These are phyloP conservation scores for Yamadazyma blattariae DNA, from an alignment of 1,139 yeast species.

Conservation along the genomic window DNA sequence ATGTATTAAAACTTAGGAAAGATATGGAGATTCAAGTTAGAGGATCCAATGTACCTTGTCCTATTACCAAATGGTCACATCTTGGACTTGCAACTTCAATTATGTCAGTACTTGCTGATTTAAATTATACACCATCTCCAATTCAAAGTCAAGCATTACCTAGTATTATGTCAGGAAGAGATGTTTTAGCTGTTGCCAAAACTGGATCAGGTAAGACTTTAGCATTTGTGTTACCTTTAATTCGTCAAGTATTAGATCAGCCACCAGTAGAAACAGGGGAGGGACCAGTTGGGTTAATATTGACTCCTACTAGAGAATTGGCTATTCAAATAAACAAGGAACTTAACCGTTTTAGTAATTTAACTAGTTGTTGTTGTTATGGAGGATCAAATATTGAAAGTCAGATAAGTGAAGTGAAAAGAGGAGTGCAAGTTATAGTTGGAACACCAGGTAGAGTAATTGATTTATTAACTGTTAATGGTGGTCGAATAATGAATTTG, in stretches of 20 bases:
- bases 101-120: conserved; percentile 47
- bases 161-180: conserved; percentile 84
- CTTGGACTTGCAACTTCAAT: conserved; percentile 68
- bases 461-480: conserved; percentile 81
- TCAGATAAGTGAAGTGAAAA: conserved; percentile 77
- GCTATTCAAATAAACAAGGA: conserved; percentile 83
- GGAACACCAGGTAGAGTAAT: conserved; percentile 97
- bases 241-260: conserved; percentile 79
- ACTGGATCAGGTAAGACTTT: conserved; percentile 97
- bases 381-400: conserved; percentile 89
- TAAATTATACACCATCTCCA: conserved; percentile 72
- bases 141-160: conserved; percentile 94
- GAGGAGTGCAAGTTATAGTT: conserved; percentile 78
- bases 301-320: conserved; percentile 92
- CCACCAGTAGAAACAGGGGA: conserved; percentile 49
- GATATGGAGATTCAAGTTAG: conserved; percentile 58
- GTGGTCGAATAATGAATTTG: conserved; percentile 73
- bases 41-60: conserved; percentile 61
- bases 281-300: conserved; percentile 78
- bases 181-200: conserved; percentile 90
- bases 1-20: conserved; percentile 52
- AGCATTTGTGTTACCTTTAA: conserved; percentile 79
- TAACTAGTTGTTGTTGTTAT: conserved; percentile 67
- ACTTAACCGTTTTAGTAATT: conserved; percentile 54
- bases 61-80: conserved; percentile 77